Percentiles rank a stretch among this genome's conserved stretches.
Evolutionary conservation across 257 asterid genomes (phyloP).

Genomic region (Vinca minor): DNA sequence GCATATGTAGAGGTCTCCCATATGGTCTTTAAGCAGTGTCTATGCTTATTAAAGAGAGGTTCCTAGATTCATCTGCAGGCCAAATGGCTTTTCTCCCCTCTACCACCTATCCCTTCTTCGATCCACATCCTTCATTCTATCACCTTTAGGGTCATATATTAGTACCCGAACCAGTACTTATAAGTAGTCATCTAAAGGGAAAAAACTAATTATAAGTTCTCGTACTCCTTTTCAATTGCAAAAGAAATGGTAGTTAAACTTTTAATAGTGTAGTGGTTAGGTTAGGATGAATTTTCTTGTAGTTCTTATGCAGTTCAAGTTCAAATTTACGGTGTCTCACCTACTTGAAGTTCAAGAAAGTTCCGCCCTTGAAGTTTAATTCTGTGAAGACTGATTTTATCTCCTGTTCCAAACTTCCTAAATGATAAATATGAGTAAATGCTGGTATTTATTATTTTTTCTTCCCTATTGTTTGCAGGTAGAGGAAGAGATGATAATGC

Average conservation of each 20-base stretch:
- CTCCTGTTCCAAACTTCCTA: neutral
- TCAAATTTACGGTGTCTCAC: neutral
- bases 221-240: neutral
- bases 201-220: neutral
- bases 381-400: neutral
- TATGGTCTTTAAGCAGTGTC: neutral
- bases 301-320: neutral
- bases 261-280: neutral
- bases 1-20: too few relatives aligned
- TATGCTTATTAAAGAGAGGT: neutral
- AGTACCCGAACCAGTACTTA: neutral
- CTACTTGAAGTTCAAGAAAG: neutral
- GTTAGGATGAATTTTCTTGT: neutral
- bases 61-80: neutral
- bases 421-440: neutral
- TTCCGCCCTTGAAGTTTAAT: neutral
- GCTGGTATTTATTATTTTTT: neutral
- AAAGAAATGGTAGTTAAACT: neutral
- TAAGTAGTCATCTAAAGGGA: neutral
- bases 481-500: constrained; percentile 93
- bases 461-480: constrained; percentile 33
- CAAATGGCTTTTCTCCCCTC: neutral
- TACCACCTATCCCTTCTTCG: neutral
- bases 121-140: neutral
- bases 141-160: neutral